phyloP scores from a whole-genome alignment of 768 basidiomycete species.

The Tephrocybe rancida region DNA sequence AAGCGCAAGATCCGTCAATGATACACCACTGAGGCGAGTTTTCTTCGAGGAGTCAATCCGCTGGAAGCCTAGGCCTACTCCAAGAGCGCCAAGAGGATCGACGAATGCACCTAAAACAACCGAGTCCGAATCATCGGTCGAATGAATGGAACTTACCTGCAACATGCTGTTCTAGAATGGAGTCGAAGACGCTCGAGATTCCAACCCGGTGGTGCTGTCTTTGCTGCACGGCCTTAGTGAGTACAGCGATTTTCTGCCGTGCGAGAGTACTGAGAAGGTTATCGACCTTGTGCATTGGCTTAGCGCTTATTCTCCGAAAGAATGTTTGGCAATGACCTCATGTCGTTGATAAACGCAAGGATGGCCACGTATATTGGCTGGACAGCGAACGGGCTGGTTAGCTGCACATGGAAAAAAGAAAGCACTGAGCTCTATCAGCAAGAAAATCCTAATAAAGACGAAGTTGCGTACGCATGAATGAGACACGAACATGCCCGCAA shows the following conservation, averaged over 20 bases:
- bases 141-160: constrained; percentile 8
- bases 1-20: constrained; percentile 5
- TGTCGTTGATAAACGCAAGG: constrained; percentile 16
- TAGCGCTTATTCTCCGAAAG: constrained; percentile 1
- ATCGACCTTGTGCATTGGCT: constrained; percentile 14
- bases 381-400: constrained; percentile 16
- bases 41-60: constrained; percentile 10
- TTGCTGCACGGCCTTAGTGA: constrained; percentile 14
- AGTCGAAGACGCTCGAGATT: constrained; percentile 13
- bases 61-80: constrained; percentile 15
- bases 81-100: not conserved
- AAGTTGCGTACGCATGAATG: constrained; percentile 14
- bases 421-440: not conserved
- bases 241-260: constrained; percentile 15
- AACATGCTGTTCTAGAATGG: constrained; percentile 12
- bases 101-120: not conserved
- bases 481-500: constrained; percentile 15
- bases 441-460: not conserved
- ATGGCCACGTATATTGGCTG: constrained; percentile 17
- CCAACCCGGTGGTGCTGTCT: constrained; percentile 19
- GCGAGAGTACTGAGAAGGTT: constrained; percentile 13
- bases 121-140: not conserved
- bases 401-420: constrained; percentile 6
- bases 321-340: constrained; percentile 2
- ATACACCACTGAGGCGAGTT: constrained; percentile 1